Conservation (phyloP, 2,329 filamentous ascomycete species). For the Cryphonectria japonica region DNA sequence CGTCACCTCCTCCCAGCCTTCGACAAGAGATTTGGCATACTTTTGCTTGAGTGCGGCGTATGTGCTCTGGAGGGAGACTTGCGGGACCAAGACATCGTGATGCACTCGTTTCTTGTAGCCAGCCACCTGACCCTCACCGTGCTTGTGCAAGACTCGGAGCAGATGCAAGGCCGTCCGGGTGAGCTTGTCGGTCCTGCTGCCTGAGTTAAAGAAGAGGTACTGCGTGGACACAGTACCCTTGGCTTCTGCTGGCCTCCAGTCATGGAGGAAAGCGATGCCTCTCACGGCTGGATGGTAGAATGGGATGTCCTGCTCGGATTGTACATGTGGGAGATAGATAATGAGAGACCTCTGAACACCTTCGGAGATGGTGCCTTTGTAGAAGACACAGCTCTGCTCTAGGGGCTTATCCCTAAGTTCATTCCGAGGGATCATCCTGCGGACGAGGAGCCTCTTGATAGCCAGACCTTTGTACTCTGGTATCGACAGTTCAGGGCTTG, state of each 20-base stretch:
- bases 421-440: slow-evolving; percentile 82
- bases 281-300: slow-evolving; percentile 86
- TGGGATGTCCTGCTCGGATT: slow-evolving; percentile 66
- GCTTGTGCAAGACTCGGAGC: slow-evolving; percentile 71
- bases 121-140: slow-evolving; percentile 65
- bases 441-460: slow-evolving; percentile 68
- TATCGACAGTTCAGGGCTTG: slow-evolving; percentile 39
- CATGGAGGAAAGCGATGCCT: slow-evolving; percentile 76
- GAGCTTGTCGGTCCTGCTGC: slow-evolving; percentile 51
- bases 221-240: slow-evolving; percentile 62
- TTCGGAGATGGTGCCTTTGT: slow-evolving; percentile 44
- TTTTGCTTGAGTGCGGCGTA: slow-evolving; percentile 79
- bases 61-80: slow-evolving; percentile 77
- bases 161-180: slow-evolving; percentile 70
- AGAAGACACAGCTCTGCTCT: slow-evolving; percentile 82
- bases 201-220: slow-evolving; percentile 56
- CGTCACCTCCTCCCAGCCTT: slow-evolving; percentile 83
- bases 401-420: slow-evolving; percentile 73
- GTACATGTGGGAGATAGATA: slow-evolving; percentile 77
- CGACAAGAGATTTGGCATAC: slow-evolving; percentile 73
- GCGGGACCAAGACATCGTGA: slow-evolving; percentile 80
- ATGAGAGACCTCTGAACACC: slow-evolving; percentile 57
- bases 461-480: slow-evolving; percentile 50
- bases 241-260: slow-evolving; percentile 52
- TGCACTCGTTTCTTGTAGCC: slow-evolving; percentile 82